Conservation (phyloP, 495 filamentous ascomycete genomes). For the Penicillium cosmopolitanum region DNA sequence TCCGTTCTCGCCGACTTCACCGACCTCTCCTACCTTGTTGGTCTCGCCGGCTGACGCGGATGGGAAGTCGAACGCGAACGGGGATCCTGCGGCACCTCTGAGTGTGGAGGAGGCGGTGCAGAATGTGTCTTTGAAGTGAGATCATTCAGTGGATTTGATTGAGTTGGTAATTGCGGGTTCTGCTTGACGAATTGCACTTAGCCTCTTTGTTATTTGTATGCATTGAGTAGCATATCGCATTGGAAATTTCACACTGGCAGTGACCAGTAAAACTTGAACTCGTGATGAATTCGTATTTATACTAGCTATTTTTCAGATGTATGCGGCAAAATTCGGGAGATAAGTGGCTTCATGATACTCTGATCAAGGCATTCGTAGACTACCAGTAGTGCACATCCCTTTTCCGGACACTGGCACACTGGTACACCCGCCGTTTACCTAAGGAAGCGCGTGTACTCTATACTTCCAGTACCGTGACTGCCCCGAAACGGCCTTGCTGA, state of each 20-base stretch:
- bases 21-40: slow-evolving; percentile 28
- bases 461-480: too few species aligned
- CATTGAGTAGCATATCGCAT: background rate
- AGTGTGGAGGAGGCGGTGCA: slow-evolving; percentile 47
- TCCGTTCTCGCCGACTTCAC: slow-evolving; percentile 33
- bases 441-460: too few species aligned
- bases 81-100: slow-evolving; percentile 16
- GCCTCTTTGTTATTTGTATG: background rate
- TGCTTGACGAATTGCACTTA: background rate
- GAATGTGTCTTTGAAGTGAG: slow-evolving; percentile 40
- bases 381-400: too few species aligned
- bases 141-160: background rate
- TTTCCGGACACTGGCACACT: too few species aligned
- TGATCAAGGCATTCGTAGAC: too few species aligned
- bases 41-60: slow-evolving; percentile 15
- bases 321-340: too few species aligned
- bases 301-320: too few species aligned
- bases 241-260: background rate
- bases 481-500: too few species aligned
- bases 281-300: too few species aligned
- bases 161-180: background rate
- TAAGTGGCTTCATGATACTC: too few species aligned
- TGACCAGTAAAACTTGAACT: background rate
- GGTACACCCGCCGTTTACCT: too few species aligned
- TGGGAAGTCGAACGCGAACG: background rate